These are phyloP conservation scores for Cutaneotrichosporon sp. DNA, from an alignment of 1,284 basidiomycete species.

Conservation along the genomic window DNA sequence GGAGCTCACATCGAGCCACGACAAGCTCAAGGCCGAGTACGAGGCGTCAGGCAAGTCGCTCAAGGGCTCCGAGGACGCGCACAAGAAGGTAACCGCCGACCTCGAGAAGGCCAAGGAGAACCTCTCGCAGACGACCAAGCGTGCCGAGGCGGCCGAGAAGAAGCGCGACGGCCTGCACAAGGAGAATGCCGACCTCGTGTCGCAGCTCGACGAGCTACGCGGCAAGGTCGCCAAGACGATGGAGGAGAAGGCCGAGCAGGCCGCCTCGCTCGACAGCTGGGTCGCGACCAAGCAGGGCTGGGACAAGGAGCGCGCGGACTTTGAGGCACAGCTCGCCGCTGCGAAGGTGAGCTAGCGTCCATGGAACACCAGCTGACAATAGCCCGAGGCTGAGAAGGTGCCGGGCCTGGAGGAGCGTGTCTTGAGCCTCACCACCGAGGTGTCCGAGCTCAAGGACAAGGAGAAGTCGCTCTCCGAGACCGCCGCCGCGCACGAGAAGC, in stretches of 20 bases:
- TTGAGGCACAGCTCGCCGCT: constrained; percentile 33
- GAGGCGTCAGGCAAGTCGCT: constrained; percentile 12
- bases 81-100: constrained; percentile 29
- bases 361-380: not conserved
- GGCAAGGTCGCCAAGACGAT: constrained; percentile 47
- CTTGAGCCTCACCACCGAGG: constrained; percentile 8
- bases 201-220: constrained; percentile 52
- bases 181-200: constrained; percentile 51
- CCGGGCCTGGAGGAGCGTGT: constrained; percentile 7
- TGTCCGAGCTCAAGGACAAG: constrained; percentile 9
- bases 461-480: constrained; percentile 16
- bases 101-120: constrained; percentile 30
- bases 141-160: constrained; percentile 46
- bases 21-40: constrained; percentile 26
- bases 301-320: constrained; percentile 32
- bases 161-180: constrained; percentile 43
- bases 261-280: constrained; percentile 34
- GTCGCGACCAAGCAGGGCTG: constrained; percentile 34
- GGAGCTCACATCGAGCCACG: constrained; percentile 25
- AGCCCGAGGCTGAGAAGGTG: constrained; percentile 18
- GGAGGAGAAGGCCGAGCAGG: constrained; percentile 50
- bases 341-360: constrained; percentile 23
- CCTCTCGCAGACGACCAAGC: constrained; percentile 33
- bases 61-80: constrained; percentile 21
- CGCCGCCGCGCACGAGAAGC: constrained; percentile 25